Base-by-base conservation (phyloP, 1,284 basidiomycete genomes). In the Wallemia ichthyophaga region DNA sequence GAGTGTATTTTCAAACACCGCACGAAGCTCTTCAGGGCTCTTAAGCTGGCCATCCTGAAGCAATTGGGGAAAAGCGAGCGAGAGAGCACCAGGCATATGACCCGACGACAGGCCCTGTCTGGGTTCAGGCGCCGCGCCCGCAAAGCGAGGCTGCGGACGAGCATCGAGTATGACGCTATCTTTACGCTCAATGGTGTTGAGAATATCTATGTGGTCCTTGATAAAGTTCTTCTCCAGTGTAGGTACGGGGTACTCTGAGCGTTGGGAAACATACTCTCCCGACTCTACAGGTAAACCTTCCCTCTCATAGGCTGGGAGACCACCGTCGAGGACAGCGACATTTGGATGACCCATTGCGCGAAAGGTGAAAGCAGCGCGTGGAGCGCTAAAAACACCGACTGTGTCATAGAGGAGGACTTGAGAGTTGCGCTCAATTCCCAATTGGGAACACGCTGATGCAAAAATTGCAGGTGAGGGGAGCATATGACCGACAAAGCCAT, bases 371-470 rank as follows among this genome's bases (percentile, higher is more conserved):
- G 88, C 75, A 1, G 85, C 85, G 61, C 91, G 78, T 58, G 91
- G 88, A 25, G 85, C 78, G 1, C 85, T 88, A 72, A 95, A 92
- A 25, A 94, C 73, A 7, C 87, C 87, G 60, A 81, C 75, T 1
- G 81, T 75, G 67, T 94, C 91, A 68, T 95, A 96, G 74, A 95
- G 70, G 21, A 95, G 78, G 24, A 96, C 86, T 68, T 88, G 85
- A 3, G 83, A 80, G 19, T 77, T 73, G 5, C 78, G 75, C 23
- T 72, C 71, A 64, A 98, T 83, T 1, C 87, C 88, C 31, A 87
- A 75, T 58, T 71, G 73, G 64, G 79, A 48, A 21, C 37, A 48
- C 5, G 37, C 37, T 15, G 11, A 21, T 17, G 37, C 37, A 48
- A 48, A 48, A 48, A 48, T 48, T 48, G 11, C n/a, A 48, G 37